These are phyloP conservation scores for Haemoproteus tartakovskyi DNA, from an alignment of 169 alveolate genomes.

Conservation along the genomic window DNA sequence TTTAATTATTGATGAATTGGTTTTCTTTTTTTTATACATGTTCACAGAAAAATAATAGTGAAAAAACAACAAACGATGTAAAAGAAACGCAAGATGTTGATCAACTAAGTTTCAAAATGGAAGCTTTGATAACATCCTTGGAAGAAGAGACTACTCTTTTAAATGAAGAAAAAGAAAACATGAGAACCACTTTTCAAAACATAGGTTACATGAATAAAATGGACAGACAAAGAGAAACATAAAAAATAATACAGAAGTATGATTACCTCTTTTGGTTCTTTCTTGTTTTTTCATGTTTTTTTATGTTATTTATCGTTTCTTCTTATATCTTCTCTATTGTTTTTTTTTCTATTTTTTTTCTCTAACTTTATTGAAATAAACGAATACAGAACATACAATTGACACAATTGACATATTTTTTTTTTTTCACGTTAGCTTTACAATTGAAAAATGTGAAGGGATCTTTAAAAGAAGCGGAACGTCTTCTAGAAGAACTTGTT, in stretches of 20 bases:
- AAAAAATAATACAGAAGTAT: too few species aligned
- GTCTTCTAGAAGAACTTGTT: conserved; percentile 22
- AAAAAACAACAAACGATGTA: too few species aligned
- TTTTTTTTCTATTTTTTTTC: background rate
- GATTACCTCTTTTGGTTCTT: too few species aligned
- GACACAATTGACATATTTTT: background rate
- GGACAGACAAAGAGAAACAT: background rate
- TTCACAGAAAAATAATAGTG: conserved; percentile 39
- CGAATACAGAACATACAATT: background rate
- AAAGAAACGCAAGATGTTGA: conserved; percentile 34
- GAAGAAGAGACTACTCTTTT: conserved; percentile 22
- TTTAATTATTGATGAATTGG: too few species aligned
- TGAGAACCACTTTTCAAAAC: conserved; percentile 40
- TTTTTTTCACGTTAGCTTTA: conserved; percentile 11
- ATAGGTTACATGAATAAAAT: conserved; percentile 17
- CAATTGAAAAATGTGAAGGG: conserved; percentile 46
- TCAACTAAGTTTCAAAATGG: conserved; percentile 39
- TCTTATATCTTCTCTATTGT: too few species aligned
- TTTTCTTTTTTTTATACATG: background rate
- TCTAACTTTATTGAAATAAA: background rate
- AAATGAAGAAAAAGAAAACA: conserved; percentile 34
- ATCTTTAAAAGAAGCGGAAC: conserved; percentile 39
- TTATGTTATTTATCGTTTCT: too few species aligned
- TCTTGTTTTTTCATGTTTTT: too few species aligned
- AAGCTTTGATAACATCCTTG: conserved; percentile 15